Evolutionary conservation across 805 yeast species (phyloP).

Genomic region (Tanozyma kutaoensis): DNA sequence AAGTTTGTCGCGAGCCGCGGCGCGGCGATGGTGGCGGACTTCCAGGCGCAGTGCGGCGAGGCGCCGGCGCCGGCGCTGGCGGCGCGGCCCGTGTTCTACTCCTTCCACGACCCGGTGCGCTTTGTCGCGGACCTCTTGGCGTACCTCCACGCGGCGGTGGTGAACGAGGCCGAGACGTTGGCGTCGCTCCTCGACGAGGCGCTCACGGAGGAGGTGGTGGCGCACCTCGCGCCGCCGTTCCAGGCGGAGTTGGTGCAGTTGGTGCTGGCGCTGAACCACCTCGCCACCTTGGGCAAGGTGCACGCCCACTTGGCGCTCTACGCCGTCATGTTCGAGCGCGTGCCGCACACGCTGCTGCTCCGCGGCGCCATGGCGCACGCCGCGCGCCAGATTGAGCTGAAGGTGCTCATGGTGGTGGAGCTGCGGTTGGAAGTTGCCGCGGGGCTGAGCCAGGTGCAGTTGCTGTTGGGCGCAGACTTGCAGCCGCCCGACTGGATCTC

Average conservation of each 20-base stretch:
- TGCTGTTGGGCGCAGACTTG: constrained; percentile 37
- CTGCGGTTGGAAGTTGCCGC: constrained; percentile 10
- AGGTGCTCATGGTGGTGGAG: constrained; percentile 11
- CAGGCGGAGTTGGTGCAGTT: constrained; percentile 22
- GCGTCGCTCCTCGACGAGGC: constrained; percentile 35
- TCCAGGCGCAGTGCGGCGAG: constrained; percentile 32
- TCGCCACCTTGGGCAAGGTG: constrained; percentile 39
- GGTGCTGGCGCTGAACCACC: constrained; percentile 34
- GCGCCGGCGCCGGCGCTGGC: constrained; percentile 2
- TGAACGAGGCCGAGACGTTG: constrained; percentile 74
- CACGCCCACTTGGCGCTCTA: constrained; percentile 57
- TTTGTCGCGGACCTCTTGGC: constrained; percentile 84
- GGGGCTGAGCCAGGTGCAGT: constrained; percentile 22
- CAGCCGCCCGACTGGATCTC: constrained; percentile 78
- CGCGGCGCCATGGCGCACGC: constrained; percentile 10
- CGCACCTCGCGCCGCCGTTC: constrained; percentile 16
- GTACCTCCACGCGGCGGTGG: constrained; percentile 72
- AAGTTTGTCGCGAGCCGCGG: constrained; percentile 63
- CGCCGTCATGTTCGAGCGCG: constrained; percentile 42
- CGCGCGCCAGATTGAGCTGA: constrained; percentile 13
- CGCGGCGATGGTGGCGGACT: constrained; percentile 50
- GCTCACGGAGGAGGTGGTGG: constrained; percentile 7
- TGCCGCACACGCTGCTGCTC: constrained; percentile 5
- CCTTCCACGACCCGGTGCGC: constrained; percentile 70
- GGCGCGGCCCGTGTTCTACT: constrained; percentile 40